These are phyloP conservation scores for Eucalyptus marginata DNA, from an alignment of 345 rosid genomes.

Conservation along the genomic window DNA sequence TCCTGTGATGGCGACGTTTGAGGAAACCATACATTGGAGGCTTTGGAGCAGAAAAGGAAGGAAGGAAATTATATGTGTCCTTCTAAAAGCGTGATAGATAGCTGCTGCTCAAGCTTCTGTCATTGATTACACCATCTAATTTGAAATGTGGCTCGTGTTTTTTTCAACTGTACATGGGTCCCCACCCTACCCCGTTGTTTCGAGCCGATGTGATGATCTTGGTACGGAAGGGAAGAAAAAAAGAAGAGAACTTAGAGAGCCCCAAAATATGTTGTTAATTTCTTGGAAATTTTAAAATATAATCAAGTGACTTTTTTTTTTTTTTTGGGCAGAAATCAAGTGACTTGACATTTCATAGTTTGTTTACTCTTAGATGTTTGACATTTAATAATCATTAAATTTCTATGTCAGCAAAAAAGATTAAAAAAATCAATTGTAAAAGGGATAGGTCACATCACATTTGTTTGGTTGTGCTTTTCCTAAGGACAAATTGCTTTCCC, in stretches of 20 bases:
- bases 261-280: neutral
- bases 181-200: neutral
- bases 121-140: neutral
- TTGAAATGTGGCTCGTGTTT: neutral
- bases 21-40: neutral
- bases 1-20: neutral
- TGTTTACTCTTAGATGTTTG: neutral
- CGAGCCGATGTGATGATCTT: neutral
- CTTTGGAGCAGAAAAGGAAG: neutral
- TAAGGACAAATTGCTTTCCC: neutral
- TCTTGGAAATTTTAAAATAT: neutral
- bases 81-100: neutral
- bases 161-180: neutral
- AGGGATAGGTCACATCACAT: neutral
- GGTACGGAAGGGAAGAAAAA: neutral
- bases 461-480: neutral
- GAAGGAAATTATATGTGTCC: neutral
- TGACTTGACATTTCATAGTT: neutral
- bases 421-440: neutral
- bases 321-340: no score
- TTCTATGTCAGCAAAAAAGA: neutral
- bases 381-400: neutral
- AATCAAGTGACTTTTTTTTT: neutral
- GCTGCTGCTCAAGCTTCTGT: neutral
- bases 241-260: neutral